These are phyloP conservation scores for Hygrophorus pudorinus DNA, from an alignment of 768 basidiomycete species.

Conservation along the genomic window DNA sequence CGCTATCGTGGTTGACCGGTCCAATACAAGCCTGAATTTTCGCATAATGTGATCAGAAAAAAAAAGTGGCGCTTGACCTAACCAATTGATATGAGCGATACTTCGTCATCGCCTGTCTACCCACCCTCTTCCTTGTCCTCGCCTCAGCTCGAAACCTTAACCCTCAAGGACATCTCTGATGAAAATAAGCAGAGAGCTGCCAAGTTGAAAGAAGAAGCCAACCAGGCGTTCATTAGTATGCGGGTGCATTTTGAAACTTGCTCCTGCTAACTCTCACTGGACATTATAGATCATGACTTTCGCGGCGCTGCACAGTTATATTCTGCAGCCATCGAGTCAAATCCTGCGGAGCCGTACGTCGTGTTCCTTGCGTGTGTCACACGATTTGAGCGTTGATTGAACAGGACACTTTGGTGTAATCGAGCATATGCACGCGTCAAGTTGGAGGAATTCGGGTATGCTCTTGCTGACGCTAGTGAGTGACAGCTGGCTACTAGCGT, in stretches of 20 bases:
- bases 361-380: no score
- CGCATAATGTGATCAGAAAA: no score
- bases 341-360: constrained; percentile 60
- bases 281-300: constrained; percentile 57
- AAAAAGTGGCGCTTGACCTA: neutral
- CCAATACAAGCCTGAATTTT: no score
- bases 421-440: constrained; percentile 89
- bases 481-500: constrained; percentile 9
- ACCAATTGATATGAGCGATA: constrained; percentile 23
- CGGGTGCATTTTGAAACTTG: constrained; percentile 5
- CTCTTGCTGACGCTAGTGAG: constrained; percentile 78
- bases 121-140: constrained; percentile 35
- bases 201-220: constrained; percentile 75
- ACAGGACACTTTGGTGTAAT: constrained; percentile 79
- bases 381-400: no score
- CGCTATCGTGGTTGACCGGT: no score
- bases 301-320: constrained; percentile 69
- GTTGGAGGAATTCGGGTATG: constrained; percentile 89
- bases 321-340: constrained; percentile 73
- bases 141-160: constrained; percentile 44
- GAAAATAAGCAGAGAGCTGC: constrained; percentile 60
- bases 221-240: constrained; percentile 75
- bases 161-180: constrained; percentile 45
- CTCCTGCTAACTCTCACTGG: neutral
- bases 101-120: constrained; percentile 30